Evolutionary conservation across 2,329 filamentous ascomycete genomes (phyloP), one percentile per base, ranked within the genome.

Genomic region (Diplodia mutila): DNA sequence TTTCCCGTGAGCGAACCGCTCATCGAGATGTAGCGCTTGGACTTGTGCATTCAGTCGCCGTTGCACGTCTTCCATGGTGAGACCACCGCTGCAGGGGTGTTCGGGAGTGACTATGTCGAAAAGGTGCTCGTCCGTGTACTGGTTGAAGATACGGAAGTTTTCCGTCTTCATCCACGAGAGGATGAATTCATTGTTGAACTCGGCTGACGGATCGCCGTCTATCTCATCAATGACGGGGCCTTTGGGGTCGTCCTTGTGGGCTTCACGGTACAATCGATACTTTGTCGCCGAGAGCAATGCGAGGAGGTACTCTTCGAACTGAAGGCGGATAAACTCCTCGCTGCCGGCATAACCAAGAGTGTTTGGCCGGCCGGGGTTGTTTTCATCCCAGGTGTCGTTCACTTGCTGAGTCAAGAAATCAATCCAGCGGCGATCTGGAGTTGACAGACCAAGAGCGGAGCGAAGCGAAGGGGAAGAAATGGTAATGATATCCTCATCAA

Each of bases 301-400:
- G 27, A 98, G 86, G 6, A 99, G 86, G 76, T 99, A 99, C 75
- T 97, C 94, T 80, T 99, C 95, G 70, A 99, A 99, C 75, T 98
- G 94, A 49, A 97, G 87, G 34, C 95, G 89, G 73, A 99, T 99
- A 75, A 97, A 97, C 77, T 98, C 95, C 80, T 99, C 95, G 70
- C 93, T 97, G 34, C 95, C 95, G 46, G 93, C 89, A 75, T 97
- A 99, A 34, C 94, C 94, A 84, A 97, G 90, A 2, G 93, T 97
- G 74, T 93, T 97, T n/a, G 95, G 95, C 57, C 92, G 86, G 70
- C 89, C 88, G 0, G 95, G 95, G 74, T 98, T 94, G 4, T 89
- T 70, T 51, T 97, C 93, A 76, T 99, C 95, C 95, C 95, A 99
- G 0, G 95, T 97, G 71, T 98, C 93, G 74, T 95, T 92, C 25